Conservation (phyloP, 257 asterid genomes). For the Striga asiatica region DNA sequence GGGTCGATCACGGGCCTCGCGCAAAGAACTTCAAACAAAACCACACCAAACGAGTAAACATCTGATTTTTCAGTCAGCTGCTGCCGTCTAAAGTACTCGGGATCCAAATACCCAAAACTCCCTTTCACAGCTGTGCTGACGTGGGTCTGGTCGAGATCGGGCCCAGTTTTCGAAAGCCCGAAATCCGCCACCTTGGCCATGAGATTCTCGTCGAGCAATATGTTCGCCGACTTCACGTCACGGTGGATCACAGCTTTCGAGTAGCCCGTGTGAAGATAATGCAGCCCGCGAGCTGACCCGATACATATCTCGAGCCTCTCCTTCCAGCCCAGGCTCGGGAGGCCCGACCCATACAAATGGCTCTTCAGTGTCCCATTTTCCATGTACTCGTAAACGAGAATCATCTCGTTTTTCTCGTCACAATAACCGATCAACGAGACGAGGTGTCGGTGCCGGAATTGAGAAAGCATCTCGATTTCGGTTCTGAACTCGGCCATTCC, state of each 20-base stretch:
- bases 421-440: slow-evolving; percentile 40
- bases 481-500: slow-evolving; percentile 44
- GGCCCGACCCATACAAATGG: slow-evolving; percentile 35
- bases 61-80: slow-evolving; percentile 49
- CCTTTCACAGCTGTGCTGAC: slow-evolving; percentile 59
- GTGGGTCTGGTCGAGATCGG: slow-evolving; percentile 41
- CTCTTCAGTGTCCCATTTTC: slow-evolving; percentile 46
- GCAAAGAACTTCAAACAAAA: slow-evolving; percentile 48
- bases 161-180: slow-evolving; percentile 51
- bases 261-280: slow-evolving; percentile 46
- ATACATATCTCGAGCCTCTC: slow-evolving; percentile 55
- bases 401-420: slow-evolving; percentile 48
- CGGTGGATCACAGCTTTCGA: slow-evolving; percentile 46
- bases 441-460: slow-evolving; percentile 44
- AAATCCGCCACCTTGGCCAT: slow-evolving; percentile 54
- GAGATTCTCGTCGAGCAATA: slow-evolving; percentile 45
- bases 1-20: slow-evolving; percentile 53
- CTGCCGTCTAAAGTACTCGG: slow-evolving; percentile 48
- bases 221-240: slow-evolving; percentile 54
- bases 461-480: slow-evolving; percentile 56
- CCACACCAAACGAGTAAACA: slow-evolving; percentile 55
- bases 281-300: slow-evolving; percentile 49
- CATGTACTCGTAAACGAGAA: slow-evolving; percentile 54
- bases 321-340: slow-evolving; percentile 44
- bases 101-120: slow-evolving; percentile 50